Conservation (phyloP, 441 rosid species). For the Arabidopsis lyrata region DNA sequence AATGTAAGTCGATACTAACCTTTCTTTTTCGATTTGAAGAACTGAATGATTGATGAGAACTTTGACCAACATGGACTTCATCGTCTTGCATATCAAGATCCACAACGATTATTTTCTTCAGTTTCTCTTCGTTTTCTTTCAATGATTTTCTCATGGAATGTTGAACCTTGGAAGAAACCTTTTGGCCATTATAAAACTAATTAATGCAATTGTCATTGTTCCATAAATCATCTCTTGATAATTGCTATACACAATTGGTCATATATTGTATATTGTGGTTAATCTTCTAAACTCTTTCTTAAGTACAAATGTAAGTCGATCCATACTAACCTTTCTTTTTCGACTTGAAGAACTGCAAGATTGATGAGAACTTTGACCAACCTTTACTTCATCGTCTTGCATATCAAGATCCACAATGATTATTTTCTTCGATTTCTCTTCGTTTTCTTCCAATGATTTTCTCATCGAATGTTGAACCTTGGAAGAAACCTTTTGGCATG, state of each 20-base stretch:
- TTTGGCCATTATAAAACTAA: neutral
- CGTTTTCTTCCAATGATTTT: constrained; percentile 10
- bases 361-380: constrained; percentile 25
- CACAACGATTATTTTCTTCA: neutral
- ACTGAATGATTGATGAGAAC: constrained; percentile 23
- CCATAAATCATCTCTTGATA: neutral
- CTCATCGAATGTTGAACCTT: constrained; percentile 17
- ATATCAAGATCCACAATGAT: constrained; percentile 16
- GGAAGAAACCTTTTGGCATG: constrained; percentile 25
- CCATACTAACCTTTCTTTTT: constrained; percentile 30
- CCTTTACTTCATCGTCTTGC: constrained; percentile 9
- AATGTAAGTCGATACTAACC: constrained; percentile 21
- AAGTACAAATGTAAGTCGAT: constrained; percentile 1
- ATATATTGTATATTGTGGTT: neutral
- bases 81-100: constrained; percentile 24
- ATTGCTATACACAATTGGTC: neutral
- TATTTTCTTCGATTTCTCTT: neutral
- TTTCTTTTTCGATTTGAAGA: constrained; percentile 28
- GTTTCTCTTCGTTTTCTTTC: constrained; percentile 8
- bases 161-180: constrained; percentile 31
- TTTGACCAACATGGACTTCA: constrained; percentile 9
- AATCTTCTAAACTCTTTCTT: too few relatives aligned
- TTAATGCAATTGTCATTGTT: neutral
- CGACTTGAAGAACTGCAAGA: constrained; percentile 23
- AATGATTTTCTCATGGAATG: constrained; percentile 1